A percentile compares a stretch with the other conserved stretches of the same genome.
Evolutionary conservation across 176 grass and related monocot species (phyloP).

Genomic region (Bolboschoenus planiculmis): DNA sequence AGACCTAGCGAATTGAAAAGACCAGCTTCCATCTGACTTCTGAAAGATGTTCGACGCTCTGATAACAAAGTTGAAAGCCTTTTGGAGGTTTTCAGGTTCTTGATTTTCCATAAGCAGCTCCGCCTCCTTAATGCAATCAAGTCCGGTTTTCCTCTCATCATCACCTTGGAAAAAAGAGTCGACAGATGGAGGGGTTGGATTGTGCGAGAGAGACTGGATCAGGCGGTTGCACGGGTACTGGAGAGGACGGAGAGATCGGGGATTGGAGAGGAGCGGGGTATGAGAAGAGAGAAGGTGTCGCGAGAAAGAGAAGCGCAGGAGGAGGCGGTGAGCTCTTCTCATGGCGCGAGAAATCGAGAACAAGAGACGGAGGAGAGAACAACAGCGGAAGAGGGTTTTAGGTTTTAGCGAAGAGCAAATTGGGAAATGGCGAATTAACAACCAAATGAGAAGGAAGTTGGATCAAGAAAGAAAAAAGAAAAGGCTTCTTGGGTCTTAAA

Average conservation of each 20-base stretch:
- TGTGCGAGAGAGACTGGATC: constrained; percentile 33
- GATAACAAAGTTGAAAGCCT: constrained; percentile 44
- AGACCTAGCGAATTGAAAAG: constrained; percentile 46
- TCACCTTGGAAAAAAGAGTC: constrained; percentile 1
- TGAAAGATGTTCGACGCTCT: constrained; percentile 46
- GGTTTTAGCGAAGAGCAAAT: not conserved
- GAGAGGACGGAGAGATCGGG: not conserved
- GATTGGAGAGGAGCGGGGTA: not conserved
- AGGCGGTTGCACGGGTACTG: not conserved
- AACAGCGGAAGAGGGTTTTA: not conserved
- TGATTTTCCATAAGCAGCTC: constrained; percentile 29
- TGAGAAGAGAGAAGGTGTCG: constrained; percentile 18
- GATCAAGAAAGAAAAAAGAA: too few species aligned
- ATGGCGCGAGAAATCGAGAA: constrained; percentile 19
- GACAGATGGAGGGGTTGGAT: constrained; percentile 9
- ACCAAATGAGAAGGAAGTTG: not conserved
- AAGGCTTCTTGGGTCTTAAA: not conserved
- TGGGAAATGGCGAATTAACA: not conserved
- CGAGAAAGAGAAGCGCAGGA: constrained; percentile 33
- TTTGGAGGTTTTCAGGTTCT: constrained; percentile 29
- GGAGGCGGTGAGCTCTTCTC: constrained; percentile 36
- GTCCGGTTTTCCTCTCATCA: constrained; percentile 19
- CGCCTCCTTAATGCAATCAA: constrained; percentile 30
- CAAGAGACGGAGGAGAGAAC: not conserved
- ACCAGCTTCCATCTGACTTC: constrained; percentile 59